Base-by-base conservation (phyloP, 2,329 filamentous ascomycete species). In the Fusarium sp. region DNA sequence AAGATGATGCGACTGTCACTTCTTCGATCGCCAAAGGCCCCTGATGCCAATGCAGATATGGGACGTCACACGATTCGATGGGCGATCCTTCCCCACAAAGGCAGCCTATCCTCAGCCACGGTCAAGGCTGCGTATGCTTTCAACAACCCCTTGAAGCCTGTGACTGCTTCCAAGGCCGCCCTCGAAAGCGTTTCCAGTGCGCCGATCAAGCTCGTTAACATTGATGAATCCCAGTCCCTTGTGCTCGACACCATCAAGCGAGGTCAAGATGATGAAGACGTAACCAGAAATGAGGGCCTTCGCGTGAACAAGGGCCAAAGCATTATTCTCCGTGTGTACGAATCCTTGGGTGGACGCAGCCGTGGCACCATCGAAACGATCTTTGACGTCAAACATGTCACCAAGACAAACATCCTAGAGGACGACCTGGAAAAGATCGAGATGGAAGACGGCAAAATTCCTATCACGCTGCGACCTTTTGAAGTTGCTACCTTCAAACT, bases 1-100 rank as follows among this genome's bases (percentile, higher is more conserved):
- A 96, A 92, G 77, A 80, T 94, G 58, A 98, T 98, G 95, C 90
- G 95, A 7, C 85, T 98, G 12, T 94, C 91, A 16, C 86, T 98
- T 22, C 87, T 98, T 20, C 90, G 95, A 42, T 90, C 94, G 8
- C 92, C 95, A 24, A 98, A 98, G 79, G 94, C 95, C 0, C 95
- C 95, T 1, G 95, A 98, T 79, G 94, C 90, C 8, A 91, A 97
- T 75, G 95, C 95, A 42, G 95, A 98, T 78, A 98, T 98, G 94
- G 95, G 94, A 56, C 87, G 85, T 44, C 95, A 98, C 79, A 86
- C 86, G 68, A 97, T 98, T 73, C 91, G 92, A 67, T 98, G 95
- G 87, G 94, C 93, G 24, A 94, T 98, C 72, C 85, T 98, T 72
- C 95, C 95, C 4, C 95, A 98, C 79, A 79, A 86, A 25, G 94